Conservation (phyloP, 2,329 filamentous ascomycete species). For the Talaromyces sp. region DNA sequence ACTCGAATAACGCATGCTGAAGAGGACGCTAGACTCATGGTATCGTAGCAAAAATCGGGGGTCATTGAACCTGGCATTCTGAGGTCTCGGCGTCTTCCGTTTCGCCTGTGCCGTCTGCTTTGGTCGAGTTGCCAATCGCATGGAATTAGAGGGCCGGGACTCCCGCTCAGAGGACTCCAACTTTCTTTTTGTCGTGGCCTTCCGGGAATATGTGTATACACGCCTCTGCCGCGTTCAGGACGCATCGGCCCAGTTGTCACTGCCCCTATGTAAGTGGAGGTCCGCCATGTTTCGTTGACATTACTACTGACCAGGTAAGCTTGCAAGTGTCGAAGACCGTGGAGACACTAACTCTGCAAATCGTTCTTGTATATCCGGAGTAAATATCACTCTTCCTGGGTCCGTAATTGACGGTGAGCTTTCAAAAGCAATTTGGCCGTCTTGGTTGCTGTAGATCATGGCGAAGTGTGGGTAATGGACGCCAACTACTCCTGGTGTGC, state of each 20-base stretch:
- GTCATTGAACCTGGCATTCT: conserved; percentile 27
- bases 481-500: conserved; percentile 20
- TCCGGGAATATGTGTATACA: conserved; percentile 12
- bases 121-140: conserved; percentile 23
- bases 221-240: conserved; percentile 10
- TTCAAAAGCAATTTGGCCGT: conserved; percentile 34
- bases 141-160: conserved; percentile 17
- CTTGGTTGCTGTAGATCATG: conserved; percentile 38
- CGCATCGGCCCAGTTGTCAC: conserved; percentile 1
- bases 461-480: conserved; percentile 37
- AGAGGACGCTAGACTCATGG: conserved; percentile 30
- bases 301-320: conserved; percentile 28
- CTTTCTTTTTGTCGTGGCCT: conserved; percentile 20
- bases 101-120: conserved; percentile 21
- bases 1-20: conserved; percentile 29
- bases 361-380: conserved; percentile 35
- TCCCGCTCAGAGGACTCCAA: conserved; percentile 26
- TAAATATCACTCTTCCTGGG: conserved; percentile 36
- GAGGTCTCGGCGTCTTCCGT: conserved; percentile 16
- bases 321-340: conserved; percentile 28
- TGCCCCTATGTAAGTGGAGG: conserved; percentile 1
- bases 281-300: background rate
- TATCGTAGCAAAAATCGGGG: conserved; percentile 33
- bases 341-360: conserved; percentile 28
- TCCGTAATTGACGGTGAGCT: conserved; percentile 36